Evolutionary conservation across 2,329 filamentous ascomycete genomes (phyloP), one percentile per base, ranked within the genome.

Genomic region (Alternaria brassicae): DNA sequence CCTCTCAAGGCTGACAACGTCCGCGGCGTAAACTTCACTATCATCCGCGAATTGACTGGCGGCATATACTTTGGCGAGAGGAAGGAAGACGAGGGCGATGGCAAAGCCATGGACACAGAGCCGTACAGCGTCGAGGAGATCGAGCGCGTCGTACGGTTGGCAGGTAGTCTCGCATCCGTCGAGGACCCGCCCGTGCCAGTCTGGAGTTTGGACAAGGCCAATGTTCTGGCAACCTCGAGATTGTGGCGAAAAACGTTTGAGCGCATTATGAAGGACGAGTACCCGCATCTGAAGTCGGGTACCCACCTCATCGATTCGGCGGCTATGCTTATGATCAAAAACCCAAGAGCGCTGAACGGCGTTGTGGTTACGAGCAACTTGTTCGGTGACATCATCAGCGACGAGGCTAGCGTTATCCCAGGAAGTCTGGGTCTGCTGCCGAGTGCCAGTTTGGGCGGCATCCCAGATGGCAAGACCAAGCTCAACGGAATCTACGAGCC

Each of bases 321-420:
- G n/a, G 94, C 94, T 66, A 97, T 98, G 93, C 83, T 97, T 70
- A 92, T 98, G 90, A 87, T 98, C 75, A 97, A 96, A 89, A 94
- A 93, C 80, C 94, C 94, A 9, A 85, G 89, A 10, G 87, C 88
- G 21, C 84, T 98, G 53, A 98, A 97, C 77, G 95, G 94, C 53
- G 88, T 98, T 34, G 87, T 98, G 45, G 89, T 98, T 65, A 96
- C 93, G 12, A 93, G 90, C 83, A 99, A 98, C 80, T 78, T 98
- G 69, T 97, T 97, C 77, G 95, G 94, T 63, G 94, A 98, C 79
- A 98, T 98, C 76, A 93, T 99, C 75, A 91, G 87, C 75, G 94
- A 98, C 76, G 94, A 98, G 84, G 93, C 94, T 4, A 93, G 90
- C 71, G 93, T 96, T 50, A 98, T 98, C 70, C 92, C 94, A 3